Evolutionary conservation across 495 filamentous ascomycete genomes (phyloP).

Genomic region (Trichoderma parareesei): DNA sequence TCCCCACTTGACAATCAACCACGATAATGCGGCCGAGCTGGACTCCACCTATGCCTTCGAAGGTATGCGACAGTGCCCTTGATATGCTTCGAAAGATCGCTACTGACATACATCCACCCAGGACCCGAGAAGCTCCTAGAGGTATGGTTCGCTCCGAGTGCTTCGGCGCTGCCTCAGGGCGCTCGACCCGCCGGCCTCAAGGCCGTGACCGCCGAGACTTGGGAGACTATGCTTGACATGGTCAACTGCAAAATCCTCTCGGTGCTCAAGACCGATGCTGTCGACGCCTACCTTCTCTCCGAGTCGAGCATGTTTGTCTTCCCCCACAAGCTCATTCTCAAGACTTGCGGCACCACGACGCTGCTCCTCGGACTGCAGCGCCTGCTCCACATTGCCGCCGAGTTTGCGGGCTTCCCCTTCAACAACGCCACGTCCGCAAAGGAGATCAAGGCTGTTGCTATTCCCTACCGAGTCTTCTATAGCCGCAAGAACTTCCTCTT

Average conservation of each 20-base stretch:
- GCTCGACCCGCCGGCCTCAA: constrained; percentile 75
- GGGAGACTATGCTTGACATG: constrained; percentile 95
- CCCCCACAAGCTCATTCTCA: constrained; percentile 96
- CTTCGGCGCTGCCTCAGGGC: constrained; percentile 60
- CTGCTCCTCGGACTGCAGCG: constrained; percentile 79
- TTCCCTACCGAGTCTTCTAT: constrained; percentile 95
- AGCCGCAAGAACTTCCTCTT: constrained; percentile 98
- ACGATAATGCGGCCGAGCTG: constrained; percentile 85
- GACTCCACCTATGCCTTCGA: constrained; percentile 97
- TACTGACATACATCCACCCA: constrained; percentile 21
- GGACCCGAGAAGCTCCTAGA: constrained; percentile 97
- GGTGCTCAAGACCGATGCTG: constrained; percentile 84
- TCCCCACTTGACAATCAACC: constrained; percentile 90
- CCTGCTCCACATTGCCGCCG: constrained; percentile 82
- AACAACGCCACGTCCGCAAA: constrained; percentile 38
- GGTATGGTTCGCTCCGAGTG: constrained; percentile 91
- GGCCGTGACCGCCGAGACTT: constrained; percentile 70
- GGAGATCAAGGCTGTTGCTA: constrained; percentile 62
- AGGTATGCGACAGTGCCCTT: constrained; percentile 41
- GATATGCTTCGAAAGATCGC: background rate
- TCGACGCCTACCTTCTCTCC: constrained; percentile 95
- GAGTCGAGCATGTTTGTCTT: constrained; percentile 99
- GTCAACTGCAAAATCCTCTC: constrained; percentile 99
- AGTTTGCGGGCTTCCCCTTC: constrained; percentile 76
- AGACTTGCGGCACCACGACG: constrained; percentile 98